Conservation (phyloP, 163 green algal genomes). For the Chlamydomonas reinhardtii region DNA sequence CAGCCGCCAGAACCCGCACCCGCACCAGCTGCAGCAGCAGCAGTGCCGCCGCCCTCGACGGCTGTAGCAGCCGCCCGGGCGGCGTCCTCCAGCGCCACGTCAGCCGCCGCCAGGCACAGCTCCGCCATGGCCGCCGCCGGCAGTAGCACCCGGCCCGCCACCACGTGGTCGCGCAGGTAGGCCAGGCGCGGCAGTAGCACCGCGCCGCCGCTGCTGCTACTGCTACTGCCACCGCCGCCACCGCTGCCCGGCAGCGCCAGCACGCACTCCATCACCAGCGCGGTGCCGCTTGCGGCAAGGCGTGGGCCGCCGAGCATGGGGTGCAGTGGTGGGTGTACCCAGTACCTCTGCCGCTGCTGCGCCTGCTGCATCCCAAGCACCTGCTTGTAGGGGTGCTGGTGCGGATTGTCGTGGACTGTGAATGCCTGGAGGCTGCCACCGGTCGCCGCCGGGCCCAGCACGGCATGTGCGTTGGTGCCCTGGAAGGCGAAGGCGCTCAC, state of each 20-base stretch:
- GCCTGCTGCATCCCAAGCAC: too few species aligned
- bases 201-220: too few species aligned
- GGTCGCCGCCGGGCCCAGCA: constrained; percentile 8
- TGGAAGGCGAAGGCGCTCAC: constrained; percentile 88
- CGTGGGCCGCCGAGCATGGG: constrained; percentile 28
- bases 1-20: too few species aligned
- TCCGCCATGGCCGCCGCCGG: constrained; percentile 67
- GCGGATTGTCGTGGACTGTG: too few species aligned
- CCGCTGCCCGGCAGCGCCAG: too few species aligned
- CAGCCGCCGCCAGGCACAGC: constrained; percentile 54
- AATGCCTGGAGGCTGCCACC: too few species aligned
- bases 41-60: background rate
- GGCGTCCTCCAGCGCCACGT: constrained; percentile 22
- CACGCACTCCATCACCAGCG: constrained; percentile 43
- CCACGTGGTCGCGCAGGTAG: constrained; percentile 63
- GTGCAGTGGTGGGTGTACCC: constrained; percentile 52
- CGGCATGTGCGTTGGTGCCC: constrained; percentile 66
- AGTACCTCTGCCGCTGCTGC: constrained; percentile 9
- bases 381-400: too few species aligned
- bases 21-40: constrained; percentile 20
- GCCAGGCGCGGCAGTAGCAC: constrained; percentile 41
- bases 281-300: too few species aligned
- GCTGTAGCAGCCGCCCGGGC: constrained; percentile 21
- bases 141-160: constrained; percentile 52
- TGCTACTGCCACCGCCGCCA: too few species aligned